Evolutionary conservation across 768 basidiomycete species (phyloP).

Genomic region (Agrocybe praecox): DNA sequence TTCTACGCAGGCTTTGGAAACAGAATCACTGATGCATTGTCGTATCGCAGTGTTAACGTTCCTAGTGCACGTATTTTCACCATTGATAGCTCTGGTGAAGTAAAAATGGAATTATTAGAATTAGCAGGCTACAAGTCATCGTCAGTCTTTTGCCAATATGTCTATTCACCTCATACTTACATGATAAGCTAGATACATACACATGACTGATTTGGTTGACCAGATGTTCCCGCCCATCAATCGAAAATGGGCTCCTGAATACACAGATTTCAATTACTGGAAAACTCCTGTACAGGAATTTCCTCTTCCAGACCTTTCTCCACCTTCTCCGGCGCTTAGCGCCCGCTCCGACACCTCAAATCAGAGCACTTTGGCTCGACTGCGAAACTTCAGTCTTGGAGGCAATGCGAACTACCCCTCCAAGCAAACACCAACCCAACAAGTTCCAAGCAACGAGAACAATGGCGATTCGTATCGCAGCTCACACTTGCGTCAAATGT

Average conservation of each 20-base stretch:
- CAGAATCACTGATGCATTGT: constrained; percentile 95
- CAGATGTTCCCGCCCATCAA: constrained; percentile 99
- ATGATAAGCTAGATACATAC: constrained; percentile 71
- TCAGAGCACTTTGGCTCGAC: constrained; percentile 68
- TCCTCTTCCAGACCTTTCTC: constrained; percentile 75
- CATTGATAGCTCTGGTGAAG: constrained; percentile 92
- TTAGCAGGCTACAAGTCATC: constrained; percentile 97
- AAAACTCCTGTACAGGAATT: constrained; percentile 78
- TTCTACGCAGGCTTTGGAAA: constrained; percentile 99
- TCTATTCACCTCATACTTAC: background rate
- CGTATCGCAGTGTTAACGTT: constrained; percentile 95
- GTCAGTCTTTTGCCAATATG: constrained; percentile 42
- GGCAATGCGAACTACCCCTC: constrained; percentile 25
- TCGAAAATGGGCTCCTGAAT: constrained; percentile 86
- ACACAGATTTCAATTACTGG: constrained; percentile 98
- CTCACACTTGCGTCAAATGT: constrained; percentile 65
- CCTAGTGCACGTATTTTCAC: constrained; percentile 96
- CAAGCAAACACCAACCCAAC: constrained; percentile 9
- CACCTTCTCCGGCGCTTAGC: constrained; percentile 92
- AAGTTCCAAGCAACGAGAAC: background rate
- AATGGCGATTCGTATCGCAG: constrained; percentile 32
- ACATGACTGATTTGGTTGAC: constrained; percentile 99
- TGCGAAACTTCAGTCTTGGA: constrained; percentile 82
- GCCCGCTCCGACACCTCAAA: constrained; percentile 89
- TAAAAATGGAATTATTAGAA: constrained; percentile 96